Evolutionary conservation across 352 stramenopile species (phyloP).

Genomic region (Aphanomyces cochlioides): DNA sequence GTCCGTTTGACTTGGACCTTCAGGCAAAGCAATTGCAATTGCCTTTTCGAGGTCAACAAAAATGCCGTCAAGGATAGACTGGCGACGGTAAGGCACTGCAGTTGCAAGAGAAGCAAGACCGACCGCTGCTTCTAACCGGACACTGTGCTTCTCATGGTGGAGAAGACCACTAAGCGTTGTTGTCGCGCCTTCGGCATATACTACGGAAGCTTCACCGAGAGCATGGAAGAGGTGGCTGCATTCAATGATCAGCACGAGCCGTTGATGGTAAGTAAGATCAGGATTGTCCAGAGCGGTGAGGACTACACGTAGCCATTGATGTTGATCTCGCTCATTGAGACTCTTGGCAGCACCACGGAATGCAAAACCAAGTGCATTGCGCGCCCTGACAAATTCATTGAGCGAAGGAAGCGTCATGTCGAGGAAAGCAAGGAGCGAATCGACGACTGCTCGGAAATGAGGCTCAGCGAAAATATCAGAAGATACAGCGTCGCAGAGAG

Average conservation of each 20-base stretch:
- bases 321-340: slow-evolving; percentile 61
- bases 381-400: slow-evolving; percentile 60
- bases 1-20: background rate
- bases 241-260: slow-evolving; percentile 55
- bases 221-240: slow-evolving; percentile 65
- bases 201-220: slow-evolving; percentile 57
- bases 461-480: slow-evolving; percentile 54
- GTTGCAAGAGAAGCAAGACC: slow-evolving; percentile 59
- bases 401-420: slow-evolving; percentile 65
- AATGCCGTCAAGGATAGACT: slow-evolving; percentile 45
- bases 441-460: slow-evolving; percentile 64
- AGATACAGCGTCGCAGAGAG: slow-evolving; percentile 71
- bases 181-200: slow-evolving; percentile 42
- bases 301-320: slow-evolving; percentile 55
- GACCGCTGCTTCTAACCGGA: slow-evolving; percentile 64
- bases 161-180: slow-evolving; percentile 44
- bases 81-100: slow-evolving; percentile 59
- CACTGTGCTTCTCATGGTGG: slow-evolving; percentile 68
- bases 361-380: slow-evolving; percentile 75
- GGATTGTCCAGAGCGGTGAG: slow-evolving; percentile 46
- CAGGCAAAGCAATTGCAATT: slow-evolving; percentile 34
- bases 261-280: slow-evolving; percentile 60
- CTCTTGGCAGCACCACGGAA: slow-evolving; percentile 58
- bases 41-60: slow-evolving; percentile 45
- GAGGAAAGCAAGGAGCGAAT: slow-evolving; percentile 59